phyloP scores from a whole-genome alignment of 371 early-diverging fungal genomes.

The Circinella umbellata region DNA sequence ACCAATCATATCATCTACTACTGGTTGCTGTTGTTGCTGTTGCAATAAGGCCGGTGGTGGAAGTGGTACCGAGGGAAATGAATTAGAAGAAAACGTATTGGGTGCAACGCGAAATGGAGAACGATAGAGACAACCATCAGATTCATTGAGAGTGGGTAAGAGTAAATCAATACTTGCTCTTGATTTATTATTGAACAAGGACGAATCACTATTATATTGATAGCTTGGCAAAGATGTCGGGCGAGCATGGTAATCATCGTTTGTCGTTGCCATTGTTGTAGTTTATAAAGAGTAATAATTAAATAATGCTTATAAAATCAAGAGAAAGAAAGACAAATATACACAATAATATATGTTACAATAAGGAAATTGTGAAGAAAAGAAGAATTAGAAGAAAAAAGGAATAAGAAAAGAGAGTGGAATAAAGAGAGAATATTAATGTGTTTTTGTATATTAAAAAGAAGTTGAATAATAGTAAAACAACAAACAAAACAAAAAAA shows the following conservation, averaged over 20 bases:
- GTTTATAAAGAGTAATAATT: background rate
- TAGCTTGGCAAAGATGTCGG: background rate
- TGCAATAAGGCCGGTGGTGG: background rate
- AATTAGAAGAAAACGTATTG: background rate
- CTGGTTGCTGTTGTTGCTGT: background rate
- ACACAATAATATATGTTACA: constrained; percentile 10
- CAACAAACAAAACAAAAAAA: background rate
- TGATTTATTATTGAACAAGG: background rate
- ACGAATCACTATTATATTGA: background rate
- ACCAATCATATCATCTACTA: background rate
- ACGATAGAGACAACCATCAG: background rate
- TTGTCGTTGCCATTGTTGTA: background rate
- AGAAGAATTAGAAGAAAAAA: background rate
- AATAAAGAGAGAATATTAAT: background rate
- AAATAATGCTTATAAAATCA: background rate
- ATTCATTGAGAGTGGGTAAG: background rate
- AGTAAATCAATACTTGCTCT: background rate
- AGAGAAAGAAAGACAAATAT: background rate
- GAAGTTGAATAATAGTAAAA: background rate
- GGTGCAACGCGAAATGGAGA: constrained; percentile 1
- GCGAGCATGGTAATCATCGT: background rate
- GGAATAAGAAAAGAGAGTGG: background rate
- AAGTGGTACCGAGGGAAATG: background rate
- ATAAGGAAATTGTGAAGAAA: background rate
- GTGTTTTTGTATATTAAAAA: background rate